Conservation (phyloP, 352 stramenopile genomes). For the Albugo laibachii region DNA sequence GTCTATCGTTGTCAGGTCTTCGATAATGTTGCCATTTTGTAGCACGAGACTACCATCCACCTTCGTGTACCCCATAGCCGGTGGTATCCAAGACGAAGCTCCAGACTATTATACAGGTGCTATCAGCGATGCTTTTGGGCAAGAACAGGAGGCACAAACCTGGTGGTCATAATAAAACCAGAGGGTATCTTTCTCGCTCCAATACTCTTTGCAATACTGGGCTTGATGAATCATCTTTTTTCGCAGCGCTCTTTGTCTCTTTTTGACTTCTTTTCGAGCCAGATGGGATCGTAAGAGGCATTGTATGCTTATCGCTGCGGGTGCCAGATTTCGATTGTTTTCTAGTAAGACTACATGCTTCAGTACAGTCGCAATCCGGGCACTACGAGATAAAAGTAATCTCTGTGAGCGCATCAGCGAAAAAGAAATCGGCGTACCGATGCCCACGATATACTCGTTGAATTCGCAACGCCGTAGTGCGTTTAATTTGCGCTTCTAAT, state of each 20-base stretch:
- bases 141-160: constrained; percentile 3
- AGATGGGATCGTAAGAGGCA: constrained; percentile 22
- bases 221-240: constrained; percentile 22
- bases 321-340: constrained; percentile 18
- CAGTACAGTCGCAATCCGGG: too few relatives aligned
- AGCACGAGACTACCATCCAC: constrained; percentile 41
- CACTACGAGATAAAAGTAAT: too few relatives aligned
- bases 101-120: constrained; percentile 19
- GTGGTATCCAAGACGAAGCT: constrained; percentile 45
- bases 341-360: constrained; percentile 13
- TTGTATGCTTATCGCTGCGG: constrained; percentile 50
- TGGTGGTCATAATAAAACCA: constrained; percentile 70
- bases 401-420: constrained; percentile 2
- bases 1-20: constrained; percentile 17
- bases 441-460: constrained; percentile 49
- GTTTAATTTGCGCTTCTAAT: constrained; percentile 7
- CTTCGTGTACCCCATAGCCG: constrained; percentile 48
- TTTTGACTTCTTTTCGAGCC: constrained; percentile 18
- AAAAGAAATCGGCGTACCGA: constrained; percentile 34
- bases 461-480: constrained; percentile 27
- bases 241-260: constrained; percentile 14
- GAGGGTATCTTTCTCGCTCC: constrained; percentile 39
- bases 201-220: constrained; percentile 47
- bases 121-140: constrained; percentile 1
- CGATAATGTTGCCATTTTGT: constrained; percentile 40